Evolutionary conservation across 2,329 filamentous ascomycete species (phyloP), one percentile per base, ranked within the genome.

Genomic region (Ceratocystis colombiana): DNA sequence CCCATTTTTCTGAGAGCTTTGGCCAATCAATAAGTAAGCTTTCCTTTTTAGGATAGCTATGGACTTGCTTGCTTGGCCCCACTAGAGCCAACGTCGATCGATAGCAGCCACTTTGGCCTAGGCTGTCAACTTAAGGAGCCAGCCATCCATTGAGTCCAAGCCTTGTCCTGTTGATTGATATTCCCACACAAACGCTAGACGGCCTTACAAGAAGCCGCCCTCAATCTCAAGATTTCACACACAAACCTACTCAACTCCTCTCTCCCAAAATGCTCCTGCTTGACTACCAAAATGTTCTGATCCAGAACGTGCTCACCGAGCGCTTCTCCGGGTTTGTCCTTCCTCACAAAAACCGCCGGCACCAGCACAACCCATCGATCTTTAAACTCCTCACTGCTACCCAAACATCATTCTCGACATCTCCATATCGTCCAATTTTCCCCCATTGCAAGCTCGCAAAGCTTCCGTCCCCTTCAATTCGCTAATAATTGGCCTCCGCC

Each of bases 251-350:
- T 5, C 37, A 61, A 22, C 20, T 20, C 25, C 48, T 20, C 25
- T 44, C 62, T 28, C 46, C 71, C 76, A 85, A 74, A 70, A 88
- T 88, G 94, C 86, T 99, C 80, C 87, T 99, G 72, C 87, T 99
- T 76, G 95, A 99, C 79, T 99, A 99, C 74, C 94, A 99, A 77
- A 99, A 99, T 78, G 90, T 96, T 64, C 84, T 99, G 75, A 96
- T 99, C 72, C 91, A 97, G 80, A 93, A 92, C 72, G 86, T 99
- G 71, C 84, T 99, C 71, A 95, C 88, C 72, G 95, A 99, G 80
- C 85, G 94, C 73, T 96, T 99, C 80, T 89, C 88, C 66, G 89
- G 89, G 89, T 93, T 66, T 37, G 69, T 63, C 62, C 17, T 65
- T 55, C 61, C 61, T 82, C 22, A 73, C 78, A 70, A 64, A 37